Evolutionary conservation across 768 basidiomycete genomes (phyloP).

Genomic region (Daedaleopsis nitida): DNA sequence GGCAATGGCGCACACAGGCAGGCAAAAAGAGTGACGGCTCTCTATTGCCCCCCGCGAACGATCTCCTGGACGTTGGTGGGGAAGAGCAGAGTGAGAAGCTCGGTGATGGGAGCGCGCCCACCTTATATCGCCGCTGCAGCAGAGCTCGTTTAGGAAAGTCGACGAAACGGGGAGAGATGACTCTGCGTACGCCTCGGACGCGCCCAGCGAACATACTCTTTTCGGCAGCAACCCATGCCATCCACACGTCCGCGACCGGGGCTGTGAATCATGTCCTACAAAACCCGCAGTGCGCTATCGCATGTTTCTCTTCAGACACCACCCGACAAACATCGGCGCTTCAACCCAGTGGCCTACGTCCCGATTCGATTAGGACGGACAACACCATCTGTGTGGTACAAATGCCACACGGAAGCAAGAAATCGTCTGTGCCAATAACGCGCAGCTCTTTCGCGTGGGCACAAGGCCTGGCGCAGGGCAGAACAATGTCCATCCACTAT

Average conservation of each 20-base stretch:
- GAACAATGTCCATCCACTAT: too few species aligned
- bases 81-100: conserved; percentile 11
- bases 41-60: conserved; percentile 9
- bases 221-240: background rate
- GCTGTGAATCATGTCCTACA: background rate
- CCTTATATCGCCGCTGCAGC: conserved; percentile 16
- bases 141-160: conserved; percentile 10
- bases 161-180: conserved; percentile 19
- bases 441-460: too few species aligned
- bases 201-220: conserved; percentile 8
- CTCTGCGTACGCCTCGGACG: conserved; percentile 9
- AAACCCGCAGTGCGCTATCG: background rate
- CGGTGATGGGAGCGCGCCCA: conserved; percentile 11
- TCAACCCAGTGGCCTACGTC: background rate
- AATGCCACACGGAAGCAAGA: too few species aligned
- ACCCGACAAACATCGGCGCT: background rate
- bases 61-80: conserved; percentile 21
- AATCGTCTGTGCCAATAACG: too few species aligned
- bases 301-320: background rate
- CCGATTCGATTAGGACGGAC: background rate
- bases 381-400: background rate
- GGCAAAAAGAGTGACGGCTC: conserved; percentile 16
- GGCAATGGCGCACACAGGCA: background rate
- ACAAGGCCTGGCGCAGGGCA: too few species aligned
- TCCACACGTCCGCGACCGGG: background rate